phyloP scores from a whole-genome alignment of 2,329 filamentous ascomycete genomes.

The Colletotrichum sp. region DNA sequence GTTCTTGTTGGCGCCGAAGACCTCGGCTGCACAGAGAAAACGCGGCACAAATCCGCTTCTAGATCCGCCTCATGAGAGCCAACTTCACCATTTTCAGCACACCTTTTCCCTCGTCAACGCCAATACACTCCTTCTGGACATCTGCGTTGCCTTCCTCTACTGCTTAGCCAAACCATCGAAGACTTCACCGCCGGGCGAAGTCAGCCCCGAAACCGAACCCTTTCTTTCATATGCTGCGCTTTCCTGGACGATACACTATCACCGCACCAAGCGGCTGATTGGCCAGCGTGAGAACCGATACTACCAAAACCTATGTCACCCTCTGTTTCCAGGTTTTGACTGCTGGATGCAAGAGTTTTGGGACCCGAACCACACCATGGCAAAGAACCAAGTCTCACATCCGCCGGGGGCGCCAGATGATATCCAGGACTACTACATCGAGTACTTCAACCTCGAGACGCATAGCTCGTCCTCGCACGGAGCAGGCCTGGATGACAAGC shows the following conservation, averaged over 20 bases:
- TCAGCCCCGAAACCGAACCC: neutral
- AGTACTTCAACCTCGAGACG: neutral
- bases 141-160: neutral
- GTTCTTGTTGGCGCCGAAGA: constrained; percentile 18
- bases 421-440: neutral
- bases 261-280: neutral
- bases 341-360: neutral
- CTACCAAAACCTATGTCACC: constrained; percentile 13
- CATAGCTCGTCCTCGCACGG: too few relatives aligned
- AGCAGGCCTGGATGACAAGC: too few relatives aligned
- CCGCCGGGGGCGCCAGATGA: neutral
- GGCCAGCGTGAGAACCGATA: neutral
- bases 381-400: neutral
- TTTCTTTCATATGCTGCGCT: neutral
- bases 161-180: neutral
- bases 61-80: neutral
- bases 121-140: neutral
- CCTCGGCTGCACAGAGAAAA: neutral
- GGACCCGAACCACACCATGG: neutral
- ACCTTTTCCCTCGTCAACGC: neutral
- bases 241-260: neutral
- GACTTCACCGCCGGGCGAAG: neutral
- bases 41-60: neutral
- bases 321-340: neutral
- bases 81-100: neutral